Conservation (phyloP, 176 grass and related monocot genomes). For the Zoysia japonica region DNA sequence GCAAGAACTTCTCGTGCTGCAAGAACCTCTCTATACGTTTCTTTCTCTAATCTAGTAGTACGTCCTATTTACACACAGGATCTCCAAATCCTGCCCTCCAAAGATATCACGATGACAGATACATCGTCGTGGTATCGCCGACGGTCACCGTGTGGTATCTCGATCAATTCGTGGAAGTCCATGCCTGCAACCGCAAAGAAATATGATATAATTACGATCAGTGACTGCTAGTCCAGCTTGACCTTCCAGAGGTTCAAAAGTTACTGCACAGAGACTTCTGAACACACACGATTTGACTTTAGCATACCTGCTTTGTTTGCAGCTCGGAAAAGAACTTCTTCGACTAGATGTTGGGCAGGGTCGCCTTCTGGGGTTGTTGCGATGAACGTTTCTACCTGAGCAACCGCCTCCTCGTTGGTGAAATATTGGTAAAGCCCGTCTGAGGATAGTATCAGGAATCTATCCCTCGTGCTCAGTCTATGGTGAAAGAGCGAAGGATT, state of each 20-base stretch:
- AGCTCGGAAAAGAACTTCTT: constrained; percentile 91
- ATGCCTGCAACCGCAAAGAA: constrained; percentile 61
- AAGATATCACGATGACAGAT: constrained; percentile 86
- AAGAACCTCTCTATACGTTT: constrained; percentile 52
- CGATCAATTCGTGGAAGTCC: constrained; percentile 91
- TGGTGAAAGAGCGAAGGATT: constrained; percentile 85
- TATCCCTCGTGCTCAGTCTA: constrained; percentile 67
- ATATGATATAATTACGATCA: constrained; percentile 25
- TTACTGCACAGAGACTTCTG: constrained; percentile 14
- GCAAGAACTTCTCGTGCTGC: constrained; percentile 37
- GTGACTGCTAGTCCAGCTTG: constrained; percentile 3
- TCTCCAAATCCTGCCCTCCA: constrained; percentile 97
- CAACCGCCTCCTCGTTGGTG: constrained; percentile 86
- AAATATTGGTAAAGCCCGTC: constrained; percentile 98
- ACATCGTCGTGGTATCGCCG: constrained; percentile 92
- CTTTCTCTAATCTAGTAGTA: constrained; percentile 43
- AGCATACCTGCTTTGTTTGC: constrained; percentile 86
- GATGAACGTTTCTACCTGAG: constrained; percentile 89
- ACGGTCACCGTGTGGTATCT: constrained; percentile 87
- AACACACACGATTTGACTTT: constrained; percentile 15
- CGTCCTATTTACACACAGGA: constrained; percentile 85
- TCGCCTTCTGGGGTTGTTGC: constrained; percentile 86
- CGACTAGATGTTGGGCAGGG: constrained; percentile 88
- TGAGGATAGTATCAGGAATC: constrained; percentile 89
- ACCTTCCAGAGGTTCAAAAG: constrained; percentile 42